These are phyloP conservation scores for Berkeleyomyces rouxiae DNA, from an alignment of 2,329 filamentous ascomycete genomes.

Conservation along the genomic window DNA sequence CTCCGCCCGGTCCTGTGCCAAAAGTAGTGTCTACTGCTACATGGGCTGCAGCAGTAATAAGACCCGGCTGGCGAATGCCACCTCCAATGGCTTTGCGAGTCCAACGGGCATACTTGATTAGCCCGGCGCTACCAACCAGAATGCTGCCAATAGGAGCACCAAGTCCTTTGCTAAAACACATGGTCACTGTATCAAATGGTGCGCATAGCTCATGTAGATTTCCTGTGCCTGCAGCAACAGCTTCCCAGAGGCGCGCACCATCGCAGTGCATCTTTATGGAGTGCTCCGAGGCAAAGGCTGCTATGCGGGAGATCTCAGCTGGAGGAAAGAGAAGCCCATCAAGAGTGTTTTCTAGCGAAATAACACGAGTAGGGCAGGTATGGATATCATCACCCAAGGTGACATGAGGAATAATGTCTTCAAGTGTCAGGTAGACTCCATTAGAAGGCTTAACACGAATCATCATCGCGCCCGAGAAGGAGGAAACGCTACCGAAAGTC, in stretches of 20 bases:
- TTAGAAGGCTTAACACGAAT: constrained; percentile 52
- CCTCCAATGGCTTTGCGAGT: constrained; percentile 56
- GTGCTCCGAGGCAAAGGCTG: constrained; percentile 47
- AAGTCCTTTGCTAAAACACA: constrained; percentile 71
- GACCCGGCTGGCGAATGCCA: constrained; percentile 54
- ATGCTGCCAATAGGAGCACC: constrained; percentile 69
- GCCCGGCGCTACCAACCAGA: constrained; percentile 35
- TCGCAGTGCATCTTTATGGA: constrained; percentile 59
- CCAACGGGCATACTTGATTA: constrained; percentile 26
- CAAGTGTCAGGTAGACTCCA: constrained; percentile 54
- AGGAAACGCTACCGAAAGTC: constrained; percentile 39
- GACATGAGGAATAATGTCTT: constrained; percentile 53
- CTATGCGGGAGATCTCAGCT: constrained; percentile 50
- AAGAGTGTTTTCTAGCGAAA: constrained; percentile 75
- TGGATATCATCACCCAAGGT: constrained; percentile 57
- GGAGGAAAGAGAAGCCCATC: constrained; percentile 66
- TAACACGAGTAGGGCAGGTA: constrained; percentile 61
- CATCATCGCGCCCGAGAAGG: constrained; percentile 54
- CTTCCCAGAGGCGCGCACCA: constrained; percentile 70
- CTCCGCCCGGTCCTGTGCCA: constrained; percentile 22
- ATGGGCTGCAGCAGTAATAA: constrained; percentile 54
- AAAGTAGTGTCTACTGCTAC: constrained; percentile 44
- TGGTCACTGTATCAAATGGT: constrained; percentile 55
- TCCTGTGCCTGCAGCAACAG: constrained; percentile 52
- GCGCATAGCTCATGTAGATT: constrained; percentile 48